phyloP scores from a whole-genome alignment of 2,329 filamentous ascomycete species.

The Helotiales sp. region DNA sequence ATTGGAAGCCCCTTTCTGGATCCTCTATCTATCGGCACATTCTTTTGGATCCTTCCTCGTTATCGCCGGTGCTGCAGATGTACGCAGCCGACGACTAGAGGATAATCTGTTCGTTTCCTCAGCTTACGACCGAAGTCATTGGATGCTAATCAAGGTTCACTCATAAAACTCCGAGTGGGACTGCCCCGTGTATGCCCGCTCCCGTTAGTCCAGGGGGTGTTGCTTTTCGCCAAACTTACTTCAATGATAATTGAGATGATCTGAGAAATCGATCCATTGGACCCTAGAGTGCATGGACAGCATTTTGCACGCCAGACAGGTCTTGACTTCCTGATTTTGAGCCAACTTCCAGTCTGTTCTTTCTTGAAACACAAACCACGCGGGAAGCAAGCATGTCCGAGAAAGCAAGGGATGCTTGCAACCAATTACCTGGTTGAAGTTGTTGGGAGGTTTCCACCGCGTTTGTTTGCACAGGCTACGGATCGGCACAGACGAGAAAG shows the following conservation, averaged over 20 bases:
- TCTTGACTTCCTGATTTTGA: background rate
- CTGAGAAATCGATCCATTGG: background rate
- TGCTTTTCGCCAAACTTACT: background rate
- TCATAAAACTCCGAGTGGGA: background rate
- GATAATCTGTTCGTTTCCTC: background rate
- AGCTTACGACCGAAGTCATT: background rate
- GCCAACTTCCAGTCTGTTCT: background rate
- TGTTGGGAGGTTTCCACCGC: background rate
- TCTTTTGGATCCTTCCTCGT: background rate
- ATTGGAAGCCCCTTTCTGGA: background rate
- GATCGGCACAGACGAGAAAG: background rate
- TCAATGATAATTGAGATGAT: no score
- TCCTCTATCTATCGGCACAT: no score
- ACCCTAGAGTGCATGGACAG: background rate
- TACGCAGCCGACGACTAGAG: background rate
- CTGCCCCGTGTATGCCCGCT: conserved; percentile 1
- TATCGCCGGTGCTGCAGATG: background rate
- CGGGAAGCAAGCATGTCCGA: background rate
- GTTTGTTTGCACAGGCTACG: background rate
- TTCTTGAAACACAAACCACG: background rate
- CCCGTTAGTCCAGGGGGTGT: background rate
- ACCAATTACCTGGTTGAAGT: background rate
- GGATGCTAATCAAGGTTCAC: background rate
- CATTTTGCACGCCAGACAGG: no score
- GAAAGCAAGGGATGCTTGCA: background rate